Base-by-base conservation (phyloP, 2,329 filamentous ascomycete species). In the Colletotrichum truncatum region DNA sequence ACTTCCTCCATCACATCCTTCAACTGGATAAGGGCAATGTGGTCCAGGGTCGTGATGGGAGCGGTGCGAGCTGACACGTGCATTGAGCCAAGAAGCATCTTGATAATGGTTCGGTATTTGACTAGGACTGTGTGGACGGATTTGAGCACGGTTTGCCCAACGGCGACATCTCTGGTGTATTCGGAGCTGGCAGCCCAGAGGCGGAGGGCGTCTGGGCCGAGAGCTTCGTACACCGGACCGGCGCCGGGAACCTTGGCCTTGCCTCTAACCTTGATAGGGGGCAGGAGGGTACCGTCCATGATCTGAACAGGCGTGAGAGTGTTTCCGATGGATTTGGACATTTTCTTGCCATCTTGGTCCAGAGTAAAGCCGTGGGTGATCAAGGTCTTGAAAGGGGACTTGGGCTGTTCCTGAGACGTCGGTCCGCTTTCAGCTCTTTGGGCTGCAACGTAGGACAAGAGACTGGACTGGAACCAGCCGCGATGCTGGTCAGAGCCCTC, bases 281-380 rank as follows among this genome's bases (percentile, higher is more conserved):
- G 91, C 12, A 97, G 79, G 10, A 97, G 82, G 4, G 89, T 89
- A 6, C 95, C 95, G 55, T 93, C 88, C 83, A 98, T 96, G 69
- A 99, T 94, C 67, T 97, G 85, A 6, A 87, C 82, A 0, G 95
- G 94, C 0, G 88, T 85, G 60, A 98, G 89, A 26, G 92, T 90
- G 73, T 99, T 99, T 14, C 96, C 96, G 1, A 98, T 81, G 0
- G 94, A 98, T 78, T 99, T 99, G 75, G 94, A 98, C 96, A 99
- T 99, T 78, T 99, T 99, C 75, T 93, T 93, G n/a, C 94, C 94
- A 34, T 92, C 82, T 52, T 91, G 86, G 72, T 99, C 96, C 2
- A 99, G 87, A 0, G 93, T 94, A 75, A 99, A 99, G 1, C 96
- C 96, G 74, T 99, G 96, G 0, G 96, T 99, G 66, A 98, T 90